Evolutionary conservation across 164 flowering plant species (phyloP), one percentile per base, ranked within the genome.

Genomic region (Litsea cubeba): DNA sequence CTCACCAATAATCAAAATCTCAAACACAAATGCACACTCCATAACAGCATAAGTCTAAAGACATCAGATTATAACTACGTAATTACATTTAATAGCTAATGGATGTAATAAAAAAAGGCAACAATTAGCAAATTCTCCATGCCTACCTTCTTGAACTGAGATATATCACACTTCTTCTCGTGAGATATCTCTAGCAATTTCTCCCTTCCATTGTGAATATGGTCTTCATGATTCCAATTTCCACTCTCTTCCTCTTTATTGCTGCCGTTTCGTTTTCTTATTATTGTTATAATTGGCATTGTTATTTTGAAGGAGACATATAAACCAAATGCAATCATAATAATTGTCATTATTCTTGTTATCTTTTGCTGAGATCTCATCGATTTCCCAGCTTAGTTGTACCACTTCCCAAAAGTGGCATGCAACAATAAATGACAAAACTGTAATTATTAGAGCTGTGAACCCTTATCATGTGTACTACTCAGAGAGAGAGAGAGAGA

Each of bases 291-390:
- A 72, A 76, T 65, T 20, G 78, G 62, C 17, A 79, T 78, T 25
- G 63, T 75, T 46, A 79, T 77, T 68, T 58, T 69, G 79, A 77
- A 68, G 74, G 67, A 10, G 79, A 80, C 84, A 71, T 74, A 71
- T 78, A 77, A 82, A 82, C 84, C 82, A 76, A 78, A 75, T 32
- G 76, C 81, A 77, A 82, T 82, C 74, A 78, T 78, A 68, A 76
- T 71, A 71, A 50, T 20, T 15, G 24, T 63, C 22, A 22, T 54
- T 74, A 69, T 57, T 76, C 5, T 68, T 67, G 68, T 71, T 65
- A 14, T 30, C 35, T 74, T 72, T 78, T 74, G 76, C 72, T 81
- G 62, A 69, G 62, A 65, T 70, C 75, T 70, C 72, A 65, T 71
- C 2, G 62, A 24, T 67, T 58, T 76, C 71, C 26, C 66, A 32